These are phyloP conservation scores for Effrenium voratum DNA, from an alignment of 73 alveolate species.

Conservation along the genomic window DNA sequence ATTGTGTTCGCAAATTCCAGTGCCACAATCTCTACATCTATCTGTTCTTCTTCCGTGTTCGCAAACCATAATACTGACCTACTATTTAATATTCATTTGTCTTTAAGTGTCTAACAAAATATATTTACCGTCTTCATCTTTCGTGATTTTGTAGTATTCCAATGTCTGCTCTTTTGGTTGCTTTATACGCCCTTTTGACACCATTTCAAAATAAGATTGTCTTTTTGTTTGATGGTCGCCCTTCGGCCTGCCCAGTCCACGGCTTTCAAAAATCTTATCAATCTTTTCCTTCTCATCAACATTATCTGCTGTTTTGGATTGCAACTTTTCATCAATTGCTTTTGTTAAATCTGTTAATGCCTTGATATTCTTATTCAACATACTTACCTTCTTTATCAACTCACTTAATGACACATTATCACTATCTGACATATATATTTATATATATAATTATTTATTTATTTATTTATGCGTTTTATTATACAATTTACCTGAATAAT, in stretches of 20 bases:
- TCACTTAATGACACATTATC: not conserved
- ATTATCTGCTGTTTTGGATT: not conserved
- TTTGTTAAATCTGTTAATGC: not conserved
- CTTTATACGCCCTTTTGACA: not conserved
- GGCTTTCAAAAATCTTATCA: too few species aligned
- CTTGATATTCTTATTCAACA: not conserved
- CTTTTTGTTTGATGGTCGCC: not conserved
- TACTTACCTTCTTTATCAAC: too few species aligned
- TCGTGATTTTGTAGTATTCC: not conserved
- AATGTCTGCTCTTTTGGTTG: not conserved
- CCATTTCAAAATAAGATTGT: not conserved
- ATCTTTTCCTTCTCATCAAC: not conserved
- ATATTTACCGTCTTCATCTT: not conserved
- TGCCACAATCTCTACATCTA: not conserved
- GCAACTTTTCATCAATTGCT: not conserved
- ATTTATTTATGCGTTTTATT: not conserved
- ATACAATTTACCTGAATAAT: too few species aligned
- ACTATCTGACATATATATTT: too few species aligned
- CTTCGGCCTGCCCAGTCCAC: not conserved
- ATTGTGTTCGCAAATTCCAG: not conserved
- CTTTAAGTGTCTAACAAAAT: not conserved
- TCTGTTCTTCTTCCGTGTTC: slow-evolving; percentile 24
- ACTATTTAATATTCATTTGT: not conserved
- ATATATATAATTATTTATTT: too few species aligned
- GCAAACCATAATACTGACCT: slow-evolving; percentile 13